Evolutionary conservation across 2,329 filamentous ascomycete species (phyloP).

Genomic region (Phyllosticta paracitricarpa): DNA sequence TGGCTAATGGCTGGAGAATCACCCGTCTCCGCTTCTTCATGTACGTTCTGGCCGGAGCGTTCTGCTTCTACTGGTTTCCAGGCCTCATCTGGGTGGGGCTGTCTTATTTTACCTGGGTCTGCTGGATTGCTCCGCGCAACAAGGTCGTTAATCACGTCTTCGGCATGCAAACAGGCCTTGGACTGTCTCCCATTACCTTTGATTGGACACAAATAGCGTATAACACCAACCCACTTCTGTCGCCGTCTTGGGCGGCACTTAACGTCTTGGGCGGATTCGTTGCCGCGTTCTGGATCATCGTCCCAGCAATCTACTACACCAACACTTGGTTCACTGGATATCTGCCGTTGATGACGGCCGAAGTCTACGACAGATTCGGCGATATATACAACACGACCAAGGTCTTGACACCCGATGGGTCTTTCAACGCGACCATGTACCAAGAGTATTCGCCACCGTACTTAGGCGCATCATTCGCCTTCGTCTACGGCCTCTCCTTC

Average conservation of each 20-base stretch:
- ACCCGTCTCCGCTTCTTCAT: constrained; percentile 19
- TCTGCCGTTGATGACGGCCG: constrained; percentile 4
- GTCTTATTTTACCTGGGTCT: constrained; percentile 19
- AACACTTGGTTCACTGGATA: constrained; percentile 42
- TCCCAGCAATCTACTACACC: constrained; percentile 37
- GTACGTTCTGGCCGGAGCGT: constrained; percentile 15
- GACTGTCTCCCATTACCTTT: constrained; percentile 18
- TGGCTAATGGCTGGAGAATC: constrained; percentile 17
- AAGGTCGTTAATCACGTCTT: constrained; percentile 21
- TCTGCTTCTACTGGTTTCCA: constrained; percentile 20
- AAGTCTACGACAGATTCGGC: constrained; percentile 59
- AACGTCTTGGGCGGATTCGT: constrained; percentile 38
- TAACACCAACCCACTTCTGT: constrained; percentile 16
- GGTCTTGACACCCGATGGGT: constrained; percentile 20
- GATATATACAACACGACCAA: constrained; percentile 49
- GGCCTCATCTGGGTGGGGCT: constrained; percentile 16
- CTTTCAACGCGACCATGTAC: constrained; percentile 28
- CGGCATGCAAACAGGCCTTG: constrained; percentile 17
- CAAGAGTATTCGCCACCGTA: constrained; percentile 31
- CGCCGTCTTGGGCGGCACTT: constrained; percentile 26
- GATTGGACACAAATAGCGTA: constrained; percentile 19
- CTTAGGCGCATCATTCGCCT: constrained; percentile 26
- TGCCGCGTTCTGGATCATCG: constrained; percentile 35
- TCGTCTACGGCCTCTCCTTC: constrained; percentile 29
- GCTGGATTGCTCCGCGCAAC: constrained; percentile 20